These are phyloP conservation scores for Grammothele lineata DNA, from an alignment of 768 basidiomycete genomes.

Conservation along the genomic window DNA sequence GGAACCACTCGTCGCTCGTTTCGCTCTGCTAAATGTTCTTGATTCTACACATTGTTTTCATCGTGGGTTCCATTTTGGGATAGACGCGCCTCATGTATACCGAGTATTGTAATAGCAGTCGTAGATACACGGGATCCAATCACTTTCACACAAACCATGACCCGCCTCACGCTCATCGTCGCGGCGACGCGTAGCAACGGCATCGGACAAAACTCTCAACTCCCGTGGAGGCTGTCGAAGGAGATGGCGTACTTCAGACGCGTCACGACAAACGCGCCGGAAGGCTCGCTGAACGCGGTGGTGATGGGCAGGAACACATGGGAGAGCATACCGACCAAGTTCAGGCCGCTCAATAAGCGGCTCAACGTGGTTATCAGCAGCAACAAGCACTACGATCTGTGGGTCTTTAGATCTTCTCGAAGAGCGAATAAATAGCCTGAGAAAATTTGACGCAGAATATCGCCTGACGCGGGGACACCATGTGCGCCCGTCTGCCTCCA, in stretches of 20 bases:
- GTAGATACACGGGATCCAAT: too few species aligned
- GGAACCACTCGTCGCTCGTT: too few species aligned
- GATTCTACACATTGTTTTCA: too few species aligned
- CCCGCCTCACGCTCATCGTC: conserved; percentile 82
- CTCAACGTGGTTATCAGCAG: conserved; percentile 76
- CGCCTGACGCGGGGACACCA: background rate
- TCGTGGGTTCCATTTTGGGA: too few species aligned
- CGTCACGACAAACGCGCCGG: conserved; percentile 60
- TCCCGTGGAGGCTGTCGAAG: conserved; percentile 87
- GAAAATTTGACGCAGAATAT: conserved; percentile 7
- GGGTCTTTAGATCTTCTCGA: too few species aligned
- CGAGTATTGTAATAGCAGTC: too few species aligned
- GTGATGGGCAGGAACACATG: conserved; percentile 97
- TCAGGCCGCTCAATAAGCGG: conserved; percentile 73
- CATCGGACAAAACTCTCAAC: conserved; percentile 69
- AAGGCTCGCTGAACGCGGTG: conserved; percentile 62
- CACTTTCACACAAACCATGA: too few species aligned
- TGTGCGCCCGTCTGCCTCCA: conserved; percentile 31
- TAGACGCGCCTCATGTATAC: too few species aligned
- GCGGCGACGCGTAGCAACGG: conserved; percentile 86
- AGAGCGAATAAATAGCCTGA: too few species aligned
- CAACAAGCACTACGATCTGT: conserved; percentile 59
- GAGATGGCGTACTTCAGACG: conserved; percentile 94
- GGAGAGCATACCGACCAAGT: conserved; percentile 90
- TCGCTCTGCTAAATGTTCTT: too few species aligned